phyloP scores from a whole-genome alignment of 495 filamentous ascomycete species.

The Aspergillus carlsbadensis region DNA sequence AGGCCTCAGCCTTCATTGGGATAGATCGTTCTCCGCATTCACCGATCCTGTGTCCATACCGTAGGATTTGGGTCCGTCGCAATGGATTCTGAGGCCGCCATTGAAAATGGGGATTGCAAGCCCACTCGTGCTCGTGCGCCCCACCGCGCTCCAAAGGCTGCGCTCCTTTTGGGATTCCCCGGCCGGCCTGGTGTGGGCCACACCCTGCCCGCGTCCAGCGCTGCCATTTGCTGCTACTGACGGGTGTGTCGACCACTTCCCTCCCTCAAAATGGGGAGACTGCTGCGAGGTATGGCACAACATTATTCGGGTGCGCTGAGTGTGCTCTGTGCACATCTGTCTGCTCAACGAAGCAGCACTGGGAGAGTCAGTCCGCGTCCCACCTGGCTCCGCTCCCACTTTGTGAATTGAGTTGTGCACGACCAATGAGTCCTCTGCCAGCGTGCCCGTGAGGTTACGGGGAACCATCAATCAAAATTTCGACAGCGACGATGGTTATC shows the following conservation, averaged over 20 bases:
- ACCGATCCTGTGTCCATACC: conserved; percentile 13
- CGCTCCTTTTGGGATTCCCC: conserved; percentile 28
- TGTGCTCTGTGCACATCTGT: neutral
- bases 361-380: neutral
- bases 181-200: conserved; percentile 18
- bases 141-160: conserved; percentile 21
- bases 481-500: neutral
- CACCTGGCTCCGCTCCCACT: conserved; percentile 18
- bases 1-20: neutral
- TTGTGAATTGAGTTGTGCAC: conserved; percentile 19
- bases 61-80: conserved; percentile 8
- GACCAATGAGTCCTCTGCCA: neutral
- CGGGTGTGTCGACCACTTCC: conserved; percentile 6
- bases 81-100: conserved; percentile 19
- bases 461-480: conserved; percentile 1
- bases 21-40: conserved; percentile 18
- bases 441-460: neutral
- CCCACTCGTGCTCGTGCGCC: conserved; percentile 31
- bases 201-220: neutral
- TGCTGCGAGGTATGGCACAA: conserved; percentile 13
- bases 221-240: neutral
- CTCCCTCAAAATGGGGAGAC: neutral
- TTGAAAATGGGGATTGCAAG: conserved; percentile 22
- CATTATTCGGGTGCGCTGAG: conserved; percentile 11
- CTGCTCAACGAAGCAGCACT: too few species aligned